phyloP scores from a whole-genome alignment of 805 yeast genomes.

The Nakazawaea pomicola region DNA sequence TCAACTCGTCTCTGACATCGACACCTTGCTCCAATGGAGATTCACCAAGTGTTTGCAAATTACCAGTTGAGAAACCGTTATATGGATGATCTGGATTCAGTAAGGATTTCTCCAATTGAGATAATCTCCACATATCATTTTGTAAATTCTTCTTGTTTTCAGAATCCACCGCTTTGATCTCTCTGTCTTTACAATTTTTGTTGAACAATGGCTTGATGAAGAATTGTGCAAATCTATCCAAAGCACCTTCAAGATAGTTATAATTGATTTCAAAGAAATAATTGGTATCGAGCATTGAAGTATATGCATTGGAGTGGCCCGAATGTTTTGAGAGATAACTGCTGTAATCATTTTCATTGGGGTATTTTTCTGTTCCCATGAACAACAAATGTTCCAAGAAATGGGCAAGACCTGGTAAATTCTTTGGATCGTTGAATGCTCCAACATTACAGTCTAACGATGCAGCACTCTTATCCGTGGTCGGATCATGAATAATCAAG shows the following conservation, averaged over 20 bases:
- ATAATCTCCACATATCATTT: constrained; percentile 82
- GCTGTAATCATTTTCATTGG: constrained; percentile 68
- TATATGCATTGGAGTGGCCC: constrained; percentile 89
- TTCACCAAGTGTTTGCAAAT: constrained; percentile 64
- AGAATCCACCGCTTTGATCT: constrained; percentile 90
- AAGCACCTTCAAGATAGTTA: constrained; percentile 75
- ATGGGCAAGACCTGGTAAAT: constrained; percentile 73
- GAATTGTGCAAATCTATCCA: constrained; percentile 91
- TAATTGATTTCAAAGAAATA: constrained; percentile 83
- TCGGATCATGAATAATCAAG: constrained; percentile 60
- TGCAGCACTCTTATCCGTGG: constrained; percentile 74
- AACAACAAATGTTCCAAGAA: constrained; percentile 70
- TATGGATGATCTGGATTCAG: constrained; percentile 78
- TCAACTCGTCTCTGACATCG: constrained; percentile 76
- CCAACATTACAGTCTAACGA: constrained; percentile 78
- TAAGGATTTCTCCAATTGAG: constrained; percentile 74
- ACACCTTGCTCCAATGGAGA: constrained; percentile 55
- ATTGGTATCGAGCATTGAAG: constrained; percentile 84
- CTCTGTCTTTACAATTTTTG: constrained; percentile 76
- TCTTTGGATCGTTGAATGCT: constrained; percentile 61
- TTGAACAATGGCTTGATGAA: constrained; percentile 81
- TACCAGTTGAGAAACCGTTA: constrained; percentile 88
- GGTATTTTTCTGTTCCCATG: constrained; percentile 77
- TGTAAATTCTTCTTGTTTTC: constrained; percentile 94
- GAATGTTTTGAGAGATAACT: constrained; percentile 77